These are phyloP conservation scores for Exophiala viscosa DNA, from an alignment of 2,329 filamentous ascomycete genomes.

Conservation along the genomic window DNA sequence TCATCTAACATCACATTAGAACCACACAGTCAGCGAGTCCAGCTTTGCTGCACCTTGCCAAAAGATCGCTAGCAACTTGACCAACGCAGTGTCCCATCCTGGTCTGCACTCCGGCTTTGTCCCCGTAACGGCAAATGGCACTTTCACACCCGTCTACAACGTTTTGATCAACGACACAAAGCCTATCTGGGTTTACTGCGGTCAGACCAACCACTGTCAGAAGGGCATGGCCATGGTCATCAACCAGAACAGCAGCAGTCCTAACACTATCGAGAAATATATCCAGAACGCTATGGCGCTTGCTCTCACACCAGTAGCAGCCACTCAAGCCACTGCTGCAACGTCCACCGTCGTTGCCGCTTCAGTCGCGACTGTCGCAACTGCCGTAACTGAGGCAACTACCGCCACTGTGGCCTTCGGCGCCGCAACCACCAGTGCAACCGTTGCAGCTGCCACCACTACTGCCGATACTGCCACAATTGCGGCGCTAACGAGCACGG, in stretches of 20 bases:
- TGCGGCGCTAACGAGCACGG: conserved; percentile 4
- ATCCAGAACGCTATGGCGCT: conserved; percentile 22
- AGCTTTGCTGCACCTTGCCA: conserved; percentile 68
- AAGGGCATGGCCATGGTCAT: conserved; percentile 72
- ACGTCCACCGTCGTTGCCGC: conserved; percentile 1
- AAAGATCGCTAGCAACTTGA: conserved; percentile 54
- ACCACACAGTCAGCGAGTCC: conserved; percentile 78
- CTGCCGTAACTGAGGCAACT: not conserved
- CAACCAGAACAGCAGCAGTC: conserved; percentile 44
- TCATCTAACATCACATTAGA: conserved; percentile 38
- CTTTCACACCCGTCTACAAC: conserved; percentile 64
- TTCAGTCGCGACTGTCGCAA: not conserved
- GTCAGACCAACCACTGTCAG: conserved; percentile 70
- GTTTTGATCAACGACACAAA: conserved; percentile 64
- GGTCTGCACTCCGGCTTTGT: conserved; percentile 59
- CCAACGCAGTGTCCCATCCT: conserved; percentile 26
- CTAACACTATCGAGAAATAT: conserved; percentile 28
- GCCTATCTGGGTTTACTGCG: conserved; percentile 77
- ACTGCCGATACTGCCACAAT: conserved; percentile 3
- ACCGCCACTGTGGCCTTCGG: not conserved
- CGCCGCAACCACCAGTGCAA: conserved; percentile 1
- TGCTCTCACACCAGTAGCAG: conserved; percentile 8
- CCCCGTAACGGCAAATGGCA: conserved; percentile 48
- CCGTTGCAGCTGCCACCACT: conserved; percentile 2
- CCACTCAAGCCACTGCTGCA: conserved; percentile 1